These are phyloP conservation scores for Zhuliangozyma blackwelliae DNA, from an alignment of 1,139 yeast genomes.

Conservation along the genomic window DNA sequence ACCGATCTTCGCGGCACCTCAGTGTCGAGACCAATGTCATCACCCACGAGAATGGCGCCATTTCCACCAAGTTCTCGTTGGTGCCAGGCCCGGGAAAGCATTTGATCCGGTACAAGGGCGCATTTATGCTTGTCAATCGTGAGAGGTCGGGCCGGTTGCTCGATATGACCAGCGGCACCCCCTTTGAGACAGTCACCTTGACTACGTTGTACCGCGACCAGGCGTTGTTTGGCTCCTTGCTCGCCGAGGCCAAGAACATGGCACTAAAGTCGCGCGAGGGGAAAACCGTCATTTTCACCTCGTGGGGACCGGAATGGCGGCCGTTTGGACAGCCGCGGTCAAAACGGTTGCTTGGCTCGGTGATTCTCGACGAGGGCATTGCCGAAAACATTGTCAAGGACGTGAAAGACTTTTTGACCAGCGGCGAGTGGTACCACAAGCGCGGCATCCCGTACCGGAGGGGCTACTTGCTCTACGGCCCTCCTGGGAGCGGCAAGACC, in stretches of 20 bases:
- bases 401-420: constrained; percentile 70
- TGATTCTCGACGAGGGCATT: constrained; percentile 73
- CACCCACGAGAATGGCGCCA: constrained; percentile 92
- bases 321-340: constrained; percentile 96
- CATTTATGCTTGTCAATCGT: constrained; percentile 82
- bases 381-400: constrained; percentile 64
- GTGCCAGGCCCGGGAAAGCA: constrained; percentile 99
- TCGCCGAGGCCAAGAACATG: constrained; percentile 77
- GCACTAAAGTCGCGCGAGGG: constrained; percentile 88
- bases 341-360: constrained; percentile 81
- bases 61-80: constrained; percentile 77
- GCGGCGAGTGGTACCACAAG: constrained; percentile 90
- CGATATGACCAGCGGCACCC: constrained; percentile 88
- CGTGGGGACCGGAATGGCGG: constrained; percentile 99
- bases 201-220: constrained; percentile 88
- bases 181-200: constrained; percentile 90
- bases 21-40: constrained; percentile 84
- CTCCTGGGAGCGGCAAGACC: constrained; percentile 98
- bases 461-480: constrained; percentile 91
- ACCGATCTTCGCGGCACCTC: constrained; percentile 73
- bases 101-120: constrained; percentile 77
- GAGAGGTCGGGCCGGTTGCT: constrained; percentile 87
- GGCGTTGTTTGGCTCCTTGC: constrained; percentile 60
- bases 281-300: constrained; percentile 86
- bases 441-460: constrained; percentile 97